Conservation (phyloP, 495 filamentous ascomycete species). For the Trichocladium uniseriatum region DNA sequence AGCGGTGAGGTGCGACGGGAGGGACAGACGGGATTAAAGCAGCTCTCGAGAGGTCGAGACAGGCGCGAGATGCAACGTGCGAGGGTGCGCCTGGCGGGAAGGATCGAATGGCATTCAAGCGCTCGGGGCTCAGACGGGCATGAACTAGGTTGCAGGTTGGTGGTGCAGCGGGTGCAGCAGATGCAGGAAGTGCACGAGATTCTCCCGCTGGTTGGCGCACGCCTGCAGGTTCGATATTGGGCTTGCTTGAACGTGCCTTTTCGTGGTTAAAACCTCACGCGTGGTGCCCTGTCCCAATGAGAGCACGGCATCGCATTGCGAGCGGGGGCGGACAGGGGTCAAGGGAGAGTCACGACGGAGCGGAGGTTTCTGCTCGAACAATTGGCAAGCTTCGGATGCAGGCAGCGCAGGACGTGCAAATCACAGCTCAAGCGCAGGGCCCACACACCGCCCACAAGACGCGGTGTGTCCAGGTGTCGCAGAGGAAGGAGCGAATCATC, state of each 20-base stretch:
- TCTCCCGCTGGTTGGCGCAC: neutral
- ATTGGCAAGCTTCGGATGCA: conserved; percentile 1
- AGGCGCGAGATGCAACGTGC: neutral
- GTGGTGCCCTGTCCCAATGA: conserved; percentile 11
- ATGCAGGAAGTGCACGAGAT: no score
- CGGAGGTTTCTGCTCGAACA: neutral
- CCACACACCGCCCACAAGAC: neutral
- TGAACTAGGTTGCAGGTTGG: conserved; percentile 22
- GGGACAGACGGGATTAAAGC: neutral
- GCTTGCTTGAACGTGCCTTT: conserved; percentile 24
- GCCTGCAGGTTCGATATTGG: conserved; percentile 14
- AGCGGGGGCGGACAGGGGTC: neutral
- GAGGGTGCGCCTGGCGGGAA: neutral
- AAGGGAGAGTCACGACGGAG: no score
- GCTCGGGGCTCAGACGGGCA: no score
- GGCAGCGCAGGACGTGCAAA: neutral
- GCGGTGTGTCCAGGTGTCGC: conserved; percentile 1
- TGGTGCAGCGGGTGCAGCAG: conserved; percentile 10
- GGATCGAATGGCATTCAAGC: conserved; percentile 22
- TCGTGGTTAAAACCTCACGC: conserved; percentile 31
- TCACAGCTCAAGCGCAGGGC: neutral
- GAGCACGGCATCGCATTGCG: neutral
- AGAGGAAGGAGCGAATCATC: conserved; percentile 1
- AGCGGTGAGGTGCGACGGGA: conserved; percentile 2
- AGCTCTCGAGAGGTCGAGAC: neutral